Evolutionary conservation across 345 rosid genomes (phyloP).

Genomic region (Bruguiera gymnorhiza): DNA sequence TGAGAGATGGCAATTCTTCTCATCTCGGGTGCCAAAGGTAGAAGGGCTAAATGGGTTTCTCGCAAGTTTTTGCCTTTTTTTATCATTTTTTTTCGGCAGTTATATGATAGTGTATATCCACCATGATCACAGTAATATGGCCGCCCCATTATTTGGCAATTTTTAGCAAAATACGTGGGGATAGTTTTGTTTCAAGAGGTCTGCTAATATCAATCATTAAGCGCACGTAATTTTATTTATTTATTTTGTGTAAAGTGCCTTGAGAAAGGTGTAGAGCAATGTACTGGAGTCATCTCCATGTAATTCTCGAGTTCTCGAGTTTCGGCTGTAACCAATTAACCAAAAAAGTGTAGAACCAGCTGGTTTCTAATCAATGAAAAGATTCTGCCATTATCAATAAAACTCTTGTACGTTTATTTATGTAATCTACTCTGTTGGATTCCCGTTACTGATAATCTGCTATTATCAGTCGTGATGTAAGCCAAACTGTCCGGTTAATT

Average conservation of each 20-base stretch:
- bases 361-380: no score
- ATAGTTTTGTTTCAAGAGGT: constrained; percentile 12
- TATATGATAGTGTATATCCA: constrained; percentile 30
- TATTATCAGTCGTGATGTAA: no score
- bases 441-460: no score
- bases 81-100: constrained; percentile 1
- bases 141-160: constrained; percentile 47
- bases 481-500: no score
- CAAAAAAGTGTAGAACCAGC: no score
- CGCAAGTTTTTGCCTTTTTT: constrained; percentile 5
- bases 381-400: no score
- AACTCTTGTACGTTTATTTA: no score
- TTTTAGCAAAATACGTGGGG: constrained; percentile 64
- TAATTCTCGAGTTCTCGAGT: no score
- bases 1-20: constrained; percentile 24
- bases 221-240: constrained; percentile 25
- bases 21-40: constrained; percentile 7
- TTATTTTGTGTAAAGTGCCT: neutral
- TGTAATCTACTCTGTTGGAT: no score
- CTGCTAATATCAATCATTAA: constrained; percentile 2
- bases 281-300: no score
- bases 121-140: constrained; percentile 18
- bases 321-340: no score
- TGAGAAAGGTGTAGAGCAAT: constrained; percentile 39
- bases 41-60: constrained; percentile 9